Conservation (phyloP, 257 asterid genomes). For the Sherardia arvensis region DNA sequence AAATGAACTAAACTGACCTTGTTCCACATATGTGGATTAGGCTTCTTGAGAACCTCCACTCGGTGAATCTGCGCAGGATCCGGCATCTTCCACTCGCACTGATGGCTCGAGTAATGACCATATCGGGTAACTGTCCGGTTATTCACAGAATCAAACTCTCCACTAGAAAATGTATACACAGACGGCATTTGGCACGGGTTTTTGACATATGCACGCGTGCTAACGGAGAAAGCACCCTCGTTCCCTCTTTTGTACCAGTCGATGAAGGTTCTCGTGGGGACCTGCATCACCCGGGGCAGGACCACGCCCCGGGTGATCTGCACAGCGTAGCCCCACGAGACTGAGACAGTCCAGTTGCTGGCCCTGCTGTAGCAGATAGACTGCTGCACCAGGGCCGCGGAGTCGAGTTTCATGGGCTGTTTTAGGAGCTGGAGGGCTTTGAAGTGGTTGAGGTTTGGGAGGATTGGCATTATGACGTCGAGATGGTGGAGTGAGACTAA, state of each 20-base stretch:
- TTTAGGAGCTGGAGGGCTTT: constrained; percentile 22
- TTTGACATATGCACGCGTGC: constrained; percentile 21
- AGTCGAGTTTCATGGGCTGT: constrained; percentile 23
- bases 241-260: constrained; percentile 29
- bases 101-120: neutral
- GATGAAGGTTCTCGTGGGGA: constrained; percentile 27
- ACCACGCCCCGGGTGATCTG: constrained; percentile 30
- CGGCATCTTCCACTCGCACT: constrained; percentile 15
- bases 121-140: constrained; percentile 21
- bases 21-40: constrained; percentile 38
- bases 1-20: constrained; percentile 14
- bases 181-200: constrained; percentile 25
- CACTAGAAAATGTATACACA: constrained; percentile 19
- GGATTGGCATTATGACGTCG: constrained; percentile 35
- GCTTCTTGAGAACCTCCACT: constrained; percentile 27
- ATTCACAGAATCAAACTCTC: neutral
- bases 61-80: constrained; percentile 21
- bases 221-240: constrained; percentile 19
- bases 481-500: constrained; percentile 43
- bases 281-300: constrained; percentile 29
- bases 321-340: constrained; percentile 40
- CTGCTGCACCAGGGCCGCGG: constrained; percentile 42
- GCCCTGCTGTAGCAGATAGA: constrained; percentile 40
- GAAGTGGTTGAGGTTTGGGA: constrained; percentile 24
- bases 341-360: constrained; percentile 30